phyloP scores from a whole-genome alignment of 2,329 filamentous ascomycete species.

The Elsinoe batatas region DNA sequence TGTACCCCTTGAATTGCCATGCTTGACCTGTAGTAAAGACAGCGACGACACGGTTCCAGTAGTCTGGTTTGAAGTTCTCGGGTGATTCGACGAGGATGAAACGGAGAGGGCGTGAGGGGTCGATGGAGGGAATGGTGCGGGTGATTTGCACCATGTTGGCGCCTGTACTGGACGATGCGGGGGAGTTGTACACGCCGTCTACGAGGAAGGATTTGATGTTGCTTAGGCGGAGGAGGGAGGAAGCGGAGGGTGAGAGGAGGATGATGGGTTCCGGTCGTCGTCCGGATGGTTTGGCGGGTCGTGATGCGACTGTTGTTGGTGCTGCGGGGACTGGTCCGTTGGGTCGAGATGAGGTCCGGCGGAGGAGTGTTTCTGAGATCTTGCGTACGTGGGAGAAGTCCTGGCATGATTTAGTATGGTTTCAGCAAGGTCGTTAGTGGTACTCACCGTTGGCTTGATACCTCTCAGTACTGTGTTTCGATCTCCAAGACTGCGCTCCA shows the following conservation, averaged over 20 bases:
- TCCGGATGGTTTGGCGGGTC: conserved; percentile 25
- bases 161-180: conserved; percentile 47
- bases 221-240: conserved; percentile 84
- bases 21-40: conserved; percentile 96
- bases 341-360: conserved; percentile 36
- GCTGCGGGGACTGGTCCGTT: conserved; percentile 39
- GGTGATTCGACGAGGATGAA: conserved; percentile 94
- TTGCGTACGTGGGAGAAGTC: conserved; percentile 94
- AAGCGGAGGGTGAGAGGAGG: conserved; percentile 89
- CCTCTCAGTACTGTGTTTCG: conserved; percentile 80
- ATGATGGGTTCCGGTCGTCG: conserved; percentile 75
- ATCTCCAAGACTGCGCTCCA: conserved; percentile 85
- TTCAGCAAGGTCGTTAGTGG: neutral
- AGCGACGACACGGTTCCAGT: conserved; percentile 90
- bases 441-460: conserved; percentile 72
- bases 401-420: conserved; percentile 36
- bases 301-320: conserved; percentile 18
- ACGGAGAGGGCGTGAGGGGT: conserved; percentile 63
- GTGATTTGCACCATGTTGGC: conserved; percentile 78
- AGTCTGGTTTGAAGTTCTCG: conserved; percentile 93
- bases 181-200: conserved; percentile 67
- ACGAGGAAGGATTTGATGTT: conserved; percentile 94
- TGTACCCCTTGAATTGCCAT: conserved; percentile 99
- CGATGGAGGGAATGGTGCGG: conserved; percentile 61
- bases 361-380: conserved; percentile 67